phyloP scores from a whole-genome alignment of 1,284 basidiomycete species.

The Flammula alnicola region DNA sequence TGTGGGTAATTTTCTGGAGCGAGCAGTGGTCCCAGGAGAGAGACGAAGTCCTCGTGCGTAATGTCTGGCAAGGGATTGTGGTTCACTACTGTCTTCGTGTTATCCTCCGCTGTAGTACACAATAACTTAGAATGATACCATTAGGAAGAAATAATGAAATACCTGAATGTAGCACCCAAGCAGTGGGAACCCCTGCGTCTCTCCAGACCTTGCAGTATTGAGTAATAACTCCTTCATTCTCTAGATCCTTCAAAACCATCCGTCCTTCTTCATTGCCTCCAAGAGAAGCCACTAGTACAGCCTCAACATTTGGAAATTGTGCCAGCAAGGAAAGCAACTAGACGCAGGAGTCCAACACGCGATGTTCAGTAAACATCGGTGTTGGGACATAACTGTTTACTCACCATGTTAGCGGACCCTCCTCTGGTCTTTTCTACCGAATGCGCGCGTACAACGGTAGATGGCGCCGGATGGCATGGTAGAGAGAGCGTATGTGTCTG shows the following conservation, averaged over 20 bases:
- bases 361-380: background rate
- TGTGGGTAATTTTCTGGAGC: slow-evolving; percentile 73
- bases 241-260: slow-evolving; percentile 65
- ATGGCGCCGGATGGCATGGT: slow-evolving; percentile 62
- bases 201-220: slow-evolving; percentile 76
- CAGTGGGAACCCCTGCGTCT: slow-evolving; percentile 70
- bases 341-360: slow-evolving; percentile 8
- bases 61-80: slow-evolving; percentile 85
- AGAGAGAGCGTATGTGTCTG: slow-evolving; percentile 71
- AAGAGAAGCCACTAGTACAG: slow-evolving; percentile 73
- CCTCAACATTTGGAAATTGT: slow-evolving; percentile 69
- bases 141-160: slow-evolving; percentile 27
- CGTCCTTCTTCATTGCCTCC: slow-evolving; percentile 71
- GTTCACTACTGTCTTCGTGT: slow-evolving; percentile 73
- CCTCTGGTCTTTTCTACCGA: slow-evolving; percentile 68
- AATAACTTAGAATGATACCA: background rate
- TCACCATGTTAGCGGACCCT: slow-evolving; percentile 66
- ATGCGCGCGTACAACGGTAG: slow-evolving; percentile 66
- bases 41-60: slow-evolving; percentile 82
- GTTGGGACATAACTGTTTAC: slow-evolving; percentile 7
- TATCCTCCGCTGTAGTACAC: slow-evolving; percentile 53
- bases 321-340: slow-evolving; percentile 69
- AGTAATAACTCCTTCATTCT: slow-evolving; percentile 68
- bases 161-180: slow-evolving; percentile 82
- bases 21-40: slow-evolving; percentile 73